Evolutionary conservation across 305 asterid genomes (phyloP), one percentile per base, ranked within the genome.

Genomic region (Fraxinus paxiana): DNA sequence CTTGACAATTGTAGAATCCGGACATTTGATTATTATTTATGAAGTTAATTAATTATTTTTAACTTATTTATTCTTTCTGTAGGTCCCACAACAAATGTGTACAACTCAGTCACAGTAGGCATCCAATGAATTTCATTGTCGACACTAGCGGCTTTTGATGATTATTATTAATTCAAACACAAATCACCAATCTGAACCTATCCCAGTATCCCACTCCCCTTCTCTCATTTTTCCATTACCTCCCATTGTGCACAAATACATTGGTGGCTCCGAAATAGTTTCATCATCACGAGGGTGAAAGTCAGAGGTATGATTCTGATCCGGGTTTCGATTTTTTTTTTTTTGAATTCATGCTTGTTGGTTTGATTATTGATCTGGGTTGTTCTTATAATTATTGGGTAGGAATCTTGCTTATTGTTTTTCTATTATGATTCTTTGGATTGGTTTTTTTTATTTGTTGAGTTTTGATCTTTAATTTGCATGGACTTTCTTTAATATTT

Each of bases 391-490:
- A n/a, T 22, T 34, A 80, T 34, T 13, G 43, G 8, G 28, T 73
- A n/a, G n/a, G n/a, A 51, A n/a, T 51, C 6, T 41, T 15, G 6
- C 0, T 9, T 46, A 0, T 17, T 9, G 22, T 73, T 31, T 51
- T 34, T 33, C 33, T 0, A 51, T 72, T 77, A 35, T 72, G 63
- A 73, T 72, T 80, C 59, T 13, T 54, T 34, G 72, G 56, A 51
- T 51, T 30, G 24, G 8, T 24, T 71, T 15, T 34, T 70, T 61
- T 18, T 18, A 20, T 79, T 5, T 79, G 9, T 41, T 15, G 10
- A 26, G 20, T 70, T 41, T 43, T 31, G 78, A 77, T 48, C 59
- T 34, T 51, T 13, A 18, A 48, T 80, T 73, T 73, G 79, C n/a
- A 54, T 72, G 46, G 67, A 59, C 18, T 59, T 80, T 80, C 73